Evolutionary conservation across 2,329 filamentous ascomycete genomes (phyloP), one percentile per base, ranked within the genome.

Genomic region (Fusarium sp.): DNA sequence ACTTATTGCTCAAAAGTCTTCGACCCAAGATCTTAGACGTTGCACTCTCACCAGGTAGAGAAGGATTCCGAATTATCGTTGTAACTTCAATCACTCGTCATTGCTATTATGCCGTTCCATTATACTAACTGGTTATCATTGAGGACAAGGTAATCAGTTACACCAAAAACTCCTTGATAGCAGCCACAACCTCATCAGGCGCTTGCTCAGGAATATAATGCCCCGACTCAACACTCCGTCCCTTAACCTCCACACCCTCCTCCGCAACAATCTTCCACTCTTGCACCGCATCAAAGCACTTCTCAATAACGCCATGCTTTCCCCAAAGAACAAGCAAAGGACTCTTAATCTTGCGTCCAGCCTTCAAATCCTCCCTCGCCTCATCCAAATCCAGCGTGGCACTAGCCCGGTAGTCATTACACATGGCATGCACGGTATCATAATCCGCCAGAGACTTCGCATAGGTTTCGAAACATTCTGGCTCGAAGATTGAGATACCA

Each of bases 391-490:
- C 87, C 25, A 86, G 70, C 0, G 81, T 84, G 16, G 84, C 84
- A 7, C 80, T 81, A 1, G 87, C 87, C 13, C 85, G 78, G 63
- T 89, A 89, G 68, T 89, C 87, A 66, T 88, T 82, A 63, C 86
- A 88, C 78, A 83, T 85, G 0, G 81, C 81, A 62, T 83, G 81
- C 13, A 88, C 80, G 0, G 80, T 76, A 0, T 75, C 78, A 3
- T 76, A 72, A 46, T 87, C 80, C 7, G 76, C 76, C 25, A 87
- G 72, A 27, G 78, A 80, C 2, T 75, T 75, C 2, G 79, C 78
- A 63, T 87, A 88, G 4, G 79, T 74, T 0, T 80, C 77, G 0
- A 83, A 78, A 34, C 77, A 77, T 16, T 75, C 74, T 1, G 74
- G 41, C 1, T 77, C 76, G 59, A 81, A 83, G 5, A 80, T 77